Evolutionary conservation across 2,329 filamentous ascomycete species (phyloP).

Genomic region (Fusarium chuoi): DNA sequence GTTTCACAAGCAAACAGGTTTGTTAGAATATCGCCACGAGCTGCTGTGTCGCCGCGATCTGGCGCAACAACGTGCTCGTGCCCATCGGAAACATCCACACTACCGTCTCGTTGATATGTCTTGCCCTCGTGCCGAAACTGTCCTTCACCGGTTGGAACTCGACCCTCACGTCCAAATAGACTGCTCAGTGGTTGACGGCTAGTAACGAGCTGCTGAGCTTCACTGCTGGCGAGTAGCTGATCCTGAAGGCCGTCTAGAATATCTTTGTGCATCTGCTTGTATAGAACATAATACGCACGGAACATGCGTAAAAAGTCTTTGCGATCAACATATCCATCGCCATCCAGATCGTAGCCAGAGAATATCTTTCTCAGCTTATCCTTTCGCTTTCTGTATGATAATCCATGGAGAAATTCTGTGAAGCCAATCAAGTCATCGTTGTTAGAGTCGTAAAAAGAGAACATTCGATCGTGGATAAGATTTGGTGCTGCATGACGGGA

Average conservation of each 20-base stretch:
- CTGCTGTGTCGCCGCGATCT: slow-evolving; percentile 68
- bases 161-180: slow-evolving; percentile 77
- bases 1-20: slow-evolving; percentile 59
- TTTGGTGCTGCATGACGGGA: slow-evolving; percentile 82
- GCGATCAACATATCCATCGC: slow-evolving; percentile 85
- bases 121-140: slow-evolving; percentile 72
- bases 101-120: slow-evolving; percentile 68
- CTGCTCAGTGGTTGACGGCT: slow-evolving; percentile 80
- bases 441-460: slow-evolving; percentile 94
- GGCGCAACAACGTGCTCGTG: slow-evolving; percentile 66
- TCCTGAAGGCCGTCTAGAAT: slow-evolving; percentile 82
- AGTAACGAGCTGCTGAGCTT: slow-evolving; percentile 79
- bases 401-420: slow-evolving; percentile 86
- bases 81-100: slow-evolving; percentile 70
- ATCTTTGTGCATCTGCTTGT: slow-evolving; percentile 88
- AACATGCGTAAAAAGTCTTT: slow-evolving; percentile 93
- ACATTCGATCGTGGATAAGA: slow-evolving; percentile 95
- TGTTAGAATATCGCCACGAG: slow-evolving; percentile 69
- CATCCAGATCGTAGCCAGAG: slow-evolving; percentile 89
- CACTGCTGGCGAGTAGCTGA: slow-evolving; percentile 78
- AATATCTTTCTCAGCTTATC: slow-evolving; percentile 81
- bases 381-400: slow-evolving; percentile 75
- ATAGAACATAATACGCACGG: slow-evolving; percentile 89
- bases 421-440: slow-evolving; percentile 91
- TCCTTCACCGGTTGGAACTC: slow-evolving; percentile 71